Conservation (phyloP, 1,284 basidiomycete genomes). For the Trametes hirsuta region DNA sequence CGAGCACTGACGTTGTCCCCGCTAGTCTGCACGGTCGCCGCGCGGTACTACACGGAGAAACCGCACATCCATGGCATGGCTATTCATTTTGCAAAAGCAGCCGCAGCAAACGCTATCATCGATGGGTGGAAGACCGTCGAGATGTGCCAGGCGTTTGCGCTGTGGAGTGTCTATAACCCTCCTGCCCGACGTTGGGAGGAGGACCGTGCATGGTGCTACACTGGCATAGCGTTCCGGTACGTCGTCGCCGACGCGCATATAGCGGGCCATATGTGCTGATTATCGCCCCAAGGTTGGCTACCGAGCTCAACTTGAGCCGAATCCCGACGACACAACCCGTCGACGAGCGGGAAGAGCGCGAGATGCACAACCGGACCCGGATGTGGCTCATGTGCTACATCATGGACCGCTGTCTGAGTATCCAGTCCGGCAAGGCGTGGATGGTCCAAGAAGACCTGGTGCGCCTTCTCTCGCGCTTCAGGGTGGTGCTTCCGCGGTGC, state of each 20-base stretch:
- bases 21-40: slow-evolving; percentile 42
- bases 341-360: slow-evolving; percentile 44
- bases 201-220: slow-evolving; percentile 39
- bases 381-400: slow-evolving; percentile 53
- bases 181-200: slow-evolving; percentile 39
- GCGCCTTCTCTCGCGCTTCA: background rate
- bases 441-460: slow-evolving; percentile 48
- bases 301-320: slow-evolving; percentile 49
- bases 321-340: slow-evolving; percentile 37
- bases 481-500: background rate
- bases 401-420: slow-evolving; percentile 45
- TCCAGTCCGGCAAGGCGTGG: slow-evolving; percentile 50
- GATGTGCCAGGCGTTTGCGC: slow-evolving; percentile 39
- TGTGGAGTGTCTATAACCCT: slow-evolving; percentile 37
- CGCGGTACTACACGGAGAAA: slow-evolving; percentile 40
- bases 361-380: slow-evolving; percentile 48
- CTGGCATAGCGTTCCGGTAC: slow-evolving; percentile 36
- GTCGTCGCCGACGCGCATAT: background rate
- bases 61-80: slow-evolving; percentile 40
- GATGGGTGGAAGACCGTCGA: slow-evolving; percentile 42
- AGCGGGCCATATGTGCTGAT: background rate
- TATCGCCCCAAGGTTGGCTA: slow-evolving; percentile 37
- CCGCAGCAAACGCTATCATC: slow-evolving; percentile 39
- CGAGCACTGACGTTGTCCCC: background rate
- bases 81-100: slow-evolving; percentile 41